Conservation (phyloP, 306 rosid genomes). For the Vigna angularis region DNA sequence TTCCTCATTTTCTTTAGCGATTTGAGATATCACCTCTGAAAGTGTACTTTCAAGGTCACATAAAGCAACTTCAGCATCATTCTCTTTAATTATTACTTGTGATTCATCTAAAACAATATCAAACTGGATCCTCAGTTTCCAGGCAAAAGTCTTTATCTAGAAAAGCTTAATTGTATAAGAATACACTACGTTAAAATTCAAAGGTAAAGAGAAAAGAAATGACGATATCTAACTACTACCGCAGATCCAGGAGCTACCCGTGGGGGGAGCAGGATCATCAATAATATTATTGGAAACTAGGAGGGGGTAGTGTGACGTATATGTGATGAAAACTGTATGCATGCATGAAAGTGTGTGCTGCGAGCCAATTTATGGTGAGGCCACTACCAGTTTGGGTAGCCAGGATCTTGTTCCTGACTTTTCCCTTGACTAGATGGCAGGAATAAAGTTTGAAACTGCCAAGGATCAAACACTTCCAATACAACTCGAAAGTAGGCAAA, state of each 20-base stretch:
- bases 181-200: constrained; percentile 14
- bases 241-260: background rate
- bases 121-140: constrained; percentile 37
- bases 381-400: background rate
- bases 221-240: background rate
- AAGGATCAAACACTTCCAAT: background rate
- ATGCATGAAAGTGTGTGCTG: background rate
- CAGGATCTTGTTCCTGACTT: background rate
- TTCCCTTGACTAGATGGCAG: background rate
- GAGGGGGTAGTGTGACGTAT: background rate
- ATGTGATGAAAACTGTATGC: background rate
- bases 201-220: constrained; percentile 4
- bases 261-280: background rate
- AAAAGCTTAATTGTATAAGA: background rate
- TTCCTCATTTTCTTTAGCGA: constrained; percentile 61
- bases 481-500: background rate
- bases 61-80: constrained; percentile 50
- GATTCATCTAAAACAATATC: constrained; percentile 51
- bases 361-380: background rate
- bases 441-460: background rate
- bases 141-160: background rate
- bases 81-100: constrained; percentile 39
- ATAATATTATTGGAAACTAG: background rate
- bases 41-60: constrained; percentile 59
- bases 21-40: constrained; percentile 51